phyloP scores from a whole-genome alignment of 345 rosid species.

The Eucalyptus marginata region DNA sequence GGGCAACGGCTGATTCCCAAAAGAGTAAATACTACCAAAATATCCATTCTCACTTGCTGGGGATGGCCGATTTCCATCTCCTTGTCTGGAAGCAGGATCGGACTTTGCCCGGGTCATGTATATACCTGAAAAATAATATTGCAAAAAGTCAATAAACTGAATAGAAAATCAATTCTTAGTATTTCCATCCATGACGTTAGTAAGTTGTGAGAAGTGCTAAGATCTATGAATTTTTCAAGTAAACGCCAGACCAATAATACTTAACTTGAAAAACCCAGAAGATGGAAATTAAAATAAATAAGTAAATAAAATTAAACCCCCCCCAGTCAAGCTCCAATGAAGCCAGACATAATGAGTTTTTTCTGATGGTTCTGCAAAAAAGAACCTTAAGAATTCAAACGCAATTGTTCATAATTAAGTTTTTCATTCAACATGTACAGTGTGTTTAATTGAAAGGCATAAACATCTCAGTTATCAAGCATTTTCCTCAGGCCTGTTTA shows the following conservation, averaged over 20 bases:
- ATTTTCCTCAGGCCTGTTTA: background rate
- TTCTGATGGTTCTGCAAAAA: background rate
- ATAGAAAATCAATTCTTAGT: background rate
- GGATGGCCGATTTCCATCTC: constrained; percentile 39
- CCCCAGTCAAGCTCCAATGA: background rate
- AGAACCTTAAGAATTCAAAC: background rate
- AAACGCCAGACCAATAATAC: background rate
- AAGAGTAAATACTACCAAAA: constrained; percentile 29
- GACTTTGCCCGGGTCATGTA: constrained; percentile 43
- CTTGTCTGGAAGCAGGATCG: constrained; percentile 41
- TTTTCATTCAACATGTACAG: background rate
- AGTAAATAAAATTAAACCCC: no score
- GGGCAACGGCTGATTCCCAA: constrained; percentile 29
- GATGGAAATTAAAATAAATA: background rate
- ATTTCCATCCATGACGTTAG: background rate
- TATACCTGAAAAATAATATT: constrained; percentile 32
- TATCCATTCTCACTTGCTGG: constrained; percentile 40
- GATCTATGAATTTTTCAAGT: background rate
- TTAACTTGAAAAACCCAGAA: background rate
- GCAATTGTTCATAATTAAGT: background rate
- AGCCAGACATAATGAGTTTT: background rate
- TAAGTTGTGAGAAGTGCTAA: background rate
- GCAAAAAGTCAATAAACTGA: background rate
- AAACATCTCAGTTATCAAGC: background rate
- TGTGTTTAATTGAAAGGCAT: background rate